phyloP scores from a whole-genome alignment of 441 rosid genomes.

The Corymbia citriodora region DNA sequence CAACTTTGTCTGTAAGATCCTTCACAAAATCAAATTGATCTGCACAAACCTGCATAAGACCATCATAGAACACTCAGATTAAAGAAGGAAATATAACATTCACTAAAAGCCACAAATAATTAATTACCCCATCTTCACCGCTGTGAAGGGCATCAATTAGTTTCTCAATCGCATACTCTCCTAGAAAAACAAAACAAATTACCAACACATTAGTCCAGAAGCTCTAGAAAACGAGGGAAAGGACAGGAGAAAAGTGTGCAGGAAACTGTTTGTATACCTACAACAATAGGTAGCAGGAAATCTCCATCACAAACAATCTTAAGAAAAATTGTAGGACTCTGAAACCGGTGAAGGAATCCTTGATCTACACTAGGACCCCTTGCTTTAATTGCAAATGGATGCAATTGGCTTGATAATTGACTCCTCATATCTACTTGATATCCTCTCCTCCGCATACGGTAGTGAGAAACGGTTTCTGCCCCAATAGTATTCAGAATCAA shows the following conservation, averaged over 20 bases:
- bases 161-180: slow-evolving; percentile 69
- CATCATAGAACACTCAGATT: not conserved
- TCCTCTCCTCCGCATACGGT: slow-evolving; percentile 40
- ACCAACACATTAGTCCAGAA: not conserved
- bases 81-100: not conserved
- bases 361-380: slow-evolving; percentile 28
- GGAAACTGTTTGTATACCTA: slow-evolving; percentile 33
- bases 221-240: not conserved
- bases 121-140: slow-evolving; percentile 38
- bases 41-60: slow-evolving; percentile 48
- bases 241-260: not conserved
- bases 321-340: slow-evolving; percentile 82
- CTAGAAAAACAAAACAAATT: slow-evolving; percentile 26
- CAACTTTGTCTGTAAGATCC: slow-evolving; percentile 55
- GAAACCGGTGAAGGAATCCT: slow-evolving; percentile 59
- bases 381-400: slow-evolving; percentile 4
- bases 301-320: slow-evolving; percentile 83
- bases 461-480: slow-evolving; percentile 47
- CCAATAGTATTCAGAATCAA: not conserved
- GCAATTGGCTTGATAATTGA: slow-evolving; percentile 15
- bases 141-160: slow-evolving; percentile 36
- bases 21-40: slow-evolving; percentile 70
- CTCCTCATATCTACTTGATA: slow-evolving; percentile 26
- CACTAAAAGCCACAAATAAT: not conserved
- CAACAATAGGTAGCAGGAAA: slow-evolving; percentile 70